Conservation (phyloP, 1,284 basidiomycete genomes). For the Trichosporon asahii region DNA sequence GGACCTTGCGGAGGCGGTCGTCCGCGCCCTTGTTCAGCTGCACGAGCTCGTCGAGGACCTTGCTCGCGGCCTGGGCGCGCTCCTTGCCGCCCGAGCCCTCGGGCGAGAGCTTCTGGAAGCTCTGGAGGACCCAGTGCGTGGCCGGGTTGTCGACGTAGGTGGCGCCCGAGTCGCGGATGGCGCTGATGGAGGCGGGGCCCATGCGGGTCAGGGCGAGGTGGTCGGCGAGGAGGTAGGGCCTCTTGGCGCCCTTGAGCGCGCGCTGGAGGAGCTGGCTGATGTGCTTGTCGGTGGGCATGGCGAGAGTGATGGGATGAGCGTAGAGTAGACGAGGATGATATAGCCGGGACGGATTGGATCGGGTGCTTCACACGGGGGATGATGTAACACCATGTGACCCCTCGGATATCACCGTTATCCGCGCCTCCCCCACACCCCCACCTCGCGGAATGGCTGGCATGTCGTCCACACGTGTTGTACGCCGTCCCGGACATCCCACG, state of each 20-base stretch:
- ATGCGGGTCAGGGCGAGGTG: slow-evolving; percentile 19
- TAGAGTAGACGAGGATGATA: not conserved
- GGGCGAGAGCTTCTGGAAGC: slow-evolving; percentile 9
- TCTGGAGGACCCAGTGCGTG: slow-evolving; percentile 20
- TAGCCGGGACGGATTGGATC: not conserved
- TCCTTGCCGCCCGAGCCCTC: not conserved
- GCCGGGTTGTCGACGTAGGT: slow-evolving; percentile 23
- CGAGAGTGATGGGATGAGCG: not conserved
- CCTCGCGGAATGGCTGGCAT: too few relatives aligned
- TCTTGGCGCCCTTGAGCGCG: not conserved
- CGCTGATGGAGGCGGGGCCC: slow-evolving; percentile 11
- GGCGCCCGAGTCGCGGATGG: slow-evolving; percentile 10
- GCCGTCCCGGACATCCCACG: too few relatives aligned
- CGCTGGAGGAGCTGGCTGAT: slow-evolving; percentile 15
- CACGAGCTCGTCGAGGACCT: slow-evolving; percentile 15
- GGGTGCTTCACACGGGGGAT: not conserved
- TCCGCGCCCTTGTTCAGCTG: slow-evolving; percentile 10
- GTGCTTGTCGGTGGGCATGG: slow-evolving; percentile 15
- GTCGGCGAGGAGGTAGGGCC: slow-evolving; percentile 18
- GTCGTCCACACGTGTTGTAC: too few relatives aligned
- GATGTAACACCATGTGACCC: not conserved
- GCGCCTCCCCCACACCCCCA: not conserved
- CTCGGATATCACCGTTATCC: slow-evolving; percentile 7
- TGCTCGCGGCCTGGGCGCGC: slow-evolving; percentile 11
- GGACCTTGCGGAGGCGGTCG: slow-evolving; percentile 11